phyloP scores from a whole-genome alignment of 1,284 basidiomycete species.

The Leccinum pachyderme region DNA sequence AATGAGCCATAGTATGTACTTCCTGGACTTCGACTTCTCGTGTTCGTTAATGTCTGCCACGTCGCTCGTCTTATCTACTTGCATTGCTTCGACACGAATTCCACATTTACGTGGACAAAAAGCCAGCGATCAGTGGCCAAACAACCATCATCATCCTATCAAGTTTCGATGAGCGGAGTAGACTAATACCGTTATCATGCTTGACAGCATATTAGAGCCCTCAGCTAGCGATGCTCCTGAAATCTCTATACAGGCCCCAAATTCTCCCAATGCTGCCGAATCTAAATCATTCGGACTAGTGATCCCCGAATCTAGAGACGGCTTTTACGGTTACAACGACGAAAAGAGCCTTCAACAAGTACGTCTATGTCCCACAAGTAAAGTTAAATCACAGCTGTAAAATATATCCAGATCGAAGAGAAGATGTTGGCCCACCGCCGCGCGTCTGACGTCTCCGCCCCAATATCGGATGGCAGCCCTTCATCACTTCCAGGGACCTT shows the following conservation, averaged over 20 bases:
- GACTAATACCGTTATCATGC: slow-evolving; percentile 16
- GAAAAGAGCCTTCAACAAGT: slow-evolving; percentile 74
- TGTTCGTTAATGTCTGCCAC: not conserved
- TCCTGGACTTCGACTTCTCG: not conserved
- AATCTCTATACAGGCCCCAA: not conserved
- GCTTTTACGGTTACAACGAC: slow-evolving; percentile 74
- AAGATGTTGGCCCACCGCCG: slow-evolving; percentile 65
- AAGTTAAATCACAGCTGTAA: slow-evolving; percentile 4
- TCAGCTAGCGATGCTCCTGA: slow-evolving; percentile 1
- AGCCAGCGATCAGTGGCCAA: slow-evolving; percentile 9
- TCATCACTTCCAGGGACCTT: slow-evolving; percentile 39
- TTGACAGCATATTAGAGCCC: slow-evolving; percentile 3
- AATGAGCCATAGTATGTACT: too few relatives aligned
- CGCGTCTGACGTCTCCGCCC: slow-evolving; percentile 36
- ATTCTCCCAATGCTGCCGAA: slow-evolving; percentile 15
- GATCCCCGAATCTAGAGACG: slow-evolving; percentile 61
- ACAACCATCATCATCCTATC: slow-evolving; percentile 11
- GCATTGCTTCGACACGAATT: not conserved
- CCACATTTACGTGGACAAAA: not conserved
- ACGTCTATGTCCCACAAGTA: slow-evolving; percentile 28
- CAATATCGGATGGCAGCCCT: slow-evolving; percentile 41
- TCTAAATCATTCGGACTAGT: slow-evolving; percentile 34
- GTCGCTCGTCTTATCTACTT: not conserved
- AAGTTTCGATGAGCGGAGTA: not conserved
- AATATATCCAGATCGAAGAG: slow-evolving; percentile 59